Base-by-base conservation (phyloP, 192 early-diverging fungal species). In the Gonapodya sp. region DNA sequence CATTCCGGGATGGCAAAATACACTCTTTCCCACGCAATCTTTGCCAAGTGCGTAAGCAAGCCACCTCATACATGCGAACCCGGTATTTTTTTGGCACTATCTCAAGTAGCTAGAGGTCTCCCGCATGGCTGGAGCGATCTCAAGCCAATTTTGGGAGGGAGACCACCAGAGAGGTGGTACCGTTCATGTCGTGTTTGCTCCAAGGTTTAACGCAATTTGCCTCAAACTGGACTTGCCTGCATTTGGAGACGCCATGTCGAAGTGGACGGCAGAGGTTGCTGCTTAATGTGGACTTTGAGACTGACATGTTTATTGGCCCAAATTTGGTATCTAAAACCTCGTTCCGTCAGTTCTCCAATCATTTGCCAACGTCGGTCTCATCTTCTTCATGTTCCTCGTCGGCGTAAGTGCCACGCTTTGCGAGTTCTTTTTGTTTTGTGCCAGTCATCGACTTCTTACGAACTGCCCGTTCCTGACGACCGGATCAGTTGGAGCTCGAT, bases 361-460 rank as follows among this genome's bases (percentile, higher is more conserved):
- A 24, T 87, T 96, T 24, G 90, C 96, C 30, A 94, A 92, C 84
- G 83, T 98, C 85, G 96, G 95, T 31, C 88, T 98, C 30, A 87
- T 97, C 34, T 87, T 98, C 73, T 97, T 94, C 81, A 84, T 97
- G 73, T 98, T 97, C 81, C 88, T 96, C 37, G 91, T 97, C 35
- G 94, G 96, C 1, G 84, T 95, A 31, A 32, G 36, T n/a, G n/a
- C n/a, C n/a, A n/a, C n/a, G n/a, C n/a, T n/a, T 81, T n/a, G n/a
- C n/a, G 46, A 8, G 24, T 64, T 24, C 24, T 64, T 64, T 24
- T 16, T 24, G 46, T 64, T 64, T 64, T 64, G 46, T 64, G 8
- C 24, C 46, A 16, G 46, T 64, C 24, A 8, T 24, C 46, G 24
- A 64, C 8, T 24, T 64, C 24, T 64, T 16, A 16, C 46, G 46